phyloP scores from a whole-genome alignment of 2,329 filamentous ascomycete species.

The Penicillium crustosum region DNA sequence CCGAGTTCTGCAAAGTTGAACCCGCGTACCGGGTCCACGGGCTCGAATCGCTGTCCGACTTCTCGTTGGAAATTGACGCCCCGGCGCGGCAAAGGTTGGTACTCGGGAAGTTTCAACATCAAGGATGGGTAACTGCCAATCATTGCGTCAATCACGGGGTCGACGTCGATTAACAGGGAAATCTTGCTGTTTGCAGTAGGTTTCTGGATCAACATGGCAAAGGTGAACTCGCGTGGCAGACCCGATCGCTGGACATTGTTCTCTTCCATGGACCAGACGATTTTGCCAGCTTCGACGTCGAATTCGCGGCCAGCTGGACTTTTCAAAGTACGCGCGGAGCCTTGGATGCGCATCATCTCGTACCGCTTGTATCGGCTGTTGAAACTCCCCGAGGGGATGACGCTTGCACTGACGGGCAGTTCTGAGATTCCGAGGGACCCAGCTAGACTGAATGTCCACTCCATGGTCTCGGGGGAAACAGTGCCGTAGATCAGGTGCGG shows the following conservation, averaged over 20 bases:
- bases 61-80: conserved; percentile 43
- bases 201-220: conserved; percentile 51
- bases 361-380: conserved; percentile 47
- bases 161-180: conserved; percentile 43
- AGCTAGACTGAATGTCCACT: conserved; percentile 51
- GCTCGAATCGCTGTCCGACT: conserved; percentile 48
- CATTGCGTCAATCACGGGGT: conserved; percentile 44
- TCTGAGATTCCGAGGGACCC: conserved; percentile 50
- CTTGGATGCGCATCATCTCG: conserved; percentile 54
- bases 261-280: conserved; percentile 54
- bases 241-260: conserved; percentile 51
- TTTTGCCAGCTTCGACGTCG: conserved; percentile 46
- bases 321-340: conserved; percentile 45
- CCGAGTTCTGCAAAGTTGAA: conserved; percentile 50
- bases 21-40: conserved; percentile 34
- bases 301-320: conserved; percentile 37
- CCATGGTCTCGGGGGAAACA: conserved; percentile 49
- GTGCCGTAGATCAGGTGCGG: conserved; percentile 52
- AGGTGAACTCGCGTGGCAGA: conserved; percentile 53
- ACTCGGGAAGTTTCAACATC: conserved; percentile 40
- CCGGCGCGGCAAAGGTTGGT: conserved; percentile 40
- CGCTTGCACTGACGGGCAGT: conserved; percentile 43
- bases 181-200: conserved; percentile 42
- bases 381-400: conserved; percentile 45
- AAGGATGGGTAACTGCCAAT: conserved; percentile 45